Evolutionary conservation across 306 rosid genomes (phyloP), one percentile per base, ranked within the genome.

Genomic region (Cucumis sativus): DNA sequence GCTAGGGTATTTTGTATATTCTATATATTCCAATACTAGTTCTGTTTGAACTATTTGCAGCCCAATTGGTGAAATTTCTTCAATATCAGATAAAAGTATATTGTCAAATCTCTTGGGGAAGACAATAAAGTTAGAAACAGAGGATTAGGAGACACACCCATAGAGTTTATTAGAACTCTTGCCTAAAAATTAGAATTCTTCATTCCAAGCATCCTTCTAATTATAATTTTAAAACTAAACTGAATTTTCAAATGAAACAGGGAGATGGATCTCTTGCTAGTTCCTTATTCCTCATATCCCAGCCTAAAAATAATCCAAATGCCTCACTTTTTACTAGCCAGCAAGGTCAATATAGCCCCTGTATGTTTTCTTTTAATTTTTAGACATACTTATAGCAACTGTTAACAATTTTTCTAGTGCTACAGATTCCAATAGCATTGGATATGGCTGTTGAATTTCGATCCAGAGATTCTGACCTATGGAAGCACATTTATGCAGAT

Each of bases 281-380:
- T 90, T 88, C 98, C 98, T 79, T 95, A 95, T 84, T 90, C 97
- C 56, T 90, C 95, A 74, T 97, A 95, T 85, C 96, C 92, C 54
- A 78, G 95, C 81, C 82, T 95, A 76, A 92, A 89, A 85, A 86
- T 90, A 74, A 95, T 95, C 80, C 98, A 95, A 85, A 92, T 97
- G 97, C 97, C 99, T 28, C 99, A 96, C 18, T 95, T 95, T 87
- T 77, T 95, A 81, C 99, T 95, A 82, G 97, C 99, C 67, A 90
- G 97, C 97, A 95, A 95, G 97, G 99, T 91, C 79, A 69, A 49
- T 25, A 51, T 10, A 82, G 40, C 62, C 55, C 43, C 60, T 81
- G 80, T 77, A 25, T 65, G 25, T 63, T 52, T 49, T 64, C 43
- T 23, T 39, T 68, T 80, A n/a, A 79, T 83, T 62, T 79, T 72